Conservation (phyloP, 352 stramenopile genomes). For the Phytophthora ramorum region DNA sequence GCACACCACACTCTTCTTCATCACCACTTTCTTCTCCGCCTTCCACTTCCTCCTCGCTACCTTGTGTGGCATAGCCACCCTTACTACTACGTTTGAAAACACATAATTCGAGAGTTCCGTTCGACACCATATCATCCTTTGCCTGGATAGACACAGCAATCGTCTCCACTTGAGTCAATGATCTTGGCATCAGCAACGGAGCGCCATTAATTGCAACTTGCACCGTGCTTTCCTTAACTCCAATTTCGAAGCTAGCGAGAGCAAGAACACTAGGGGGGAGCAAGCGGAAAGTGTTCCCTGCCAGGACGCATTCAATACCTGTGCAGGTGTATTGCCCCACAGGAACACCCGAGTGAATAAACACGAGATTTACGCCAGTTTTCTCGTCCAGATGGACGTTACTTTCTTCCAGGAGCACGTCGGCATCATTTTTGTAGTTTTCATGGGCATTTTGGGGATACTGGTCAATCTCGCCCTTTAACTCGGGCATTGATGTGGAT, state of each 20-base stretch:
- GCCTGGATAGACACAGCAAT: constrained; percentile 53
- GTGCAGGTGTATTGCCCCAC: constrained; percentile 63
- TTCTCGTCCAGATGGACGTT: constrained; percentile 73
- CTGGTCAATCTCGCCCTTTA: neutral
- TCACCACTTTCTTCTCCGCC: constrained; percentile 4
- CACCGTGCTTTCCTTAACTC: constrained; percentile 59
- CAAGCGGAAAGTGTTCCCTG: constrained; percentile 60
- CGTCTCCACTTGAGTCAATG: constrained; percentile 40
- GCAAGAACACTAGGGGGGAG: constrained; percentile 37
- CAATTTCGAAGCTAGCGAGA: constrained; percentile 55
- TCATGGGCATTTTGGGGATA: neutral
- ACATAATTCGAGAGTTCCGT: constrained; percentile 61
- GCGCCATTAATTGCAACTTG: constrained; percentile 53
- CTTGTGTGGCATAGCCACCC: constrained; percentile 4
- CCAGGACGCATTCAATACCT: constrained; percentile 62
- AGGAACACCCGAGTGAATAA: constrained; percentile 49
- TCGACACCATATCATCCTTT: constrained; percentile 49
- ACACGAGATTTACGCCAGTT: constrained; percentile 57
- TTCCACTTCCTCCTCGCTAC: constrained; percentile 10
- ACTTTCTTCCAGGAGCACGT: constrained; percentile 54
- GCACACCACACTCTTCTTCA: constrained; percentile 24
- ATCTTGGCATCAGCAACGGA: constrained; percentile 53
- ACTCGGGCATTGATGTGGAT: neutral
- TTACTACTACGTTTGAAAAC: constrained; percentile 24
- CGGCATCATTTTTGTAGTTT: constrained; percentile 1